phyloP scores from a whole-genome alignment of 2,329 filamentous ascomycete genomes.

The Fusarium dimerum region DNA sequence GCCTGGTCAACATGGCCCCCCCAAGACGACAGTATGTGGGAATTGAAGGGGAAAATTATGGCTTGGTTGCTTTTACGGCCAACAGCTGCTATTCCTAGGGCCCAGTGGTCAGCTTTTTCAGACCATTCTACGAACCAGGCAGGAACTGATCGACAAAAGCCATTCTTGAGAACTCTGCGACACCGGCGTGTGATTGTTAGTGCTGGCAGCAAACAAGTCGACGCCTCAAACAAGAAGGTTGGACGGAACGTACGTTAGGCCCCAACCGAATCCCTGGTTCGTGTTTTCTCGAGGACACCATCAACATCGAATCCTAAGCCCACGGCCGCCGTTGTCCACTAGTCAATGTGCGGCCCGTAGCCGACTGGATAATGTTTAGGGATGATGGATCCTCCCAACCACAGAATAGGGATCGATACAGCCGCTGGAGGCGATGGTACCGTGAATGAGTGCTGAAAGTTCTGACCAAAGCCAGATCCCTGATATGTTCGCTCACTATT shows the following conservation, averaged over 20 bases:
- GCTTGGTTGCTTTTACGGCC: background rate
- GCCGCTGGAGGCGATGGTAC: slow-evolving; percentile 1
- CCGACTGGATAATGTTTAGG: slow-evolving; percentile 9
- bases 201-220: slow-evolving; percentile 7
- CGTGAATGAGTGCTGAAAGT: background rate
- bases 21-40: background rate
- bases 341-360: slow-evolving; percentile 21
- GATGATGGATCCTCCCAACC: background rate
- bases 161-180: slow-evolving; percentile 1
- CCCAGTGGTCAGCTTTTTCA: background rate
- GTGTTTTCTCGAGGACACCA: slow-evolving; percentile 12
- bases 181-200: slow-evolving; percentile 12
- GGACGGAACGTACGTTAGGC: slow-evolving; percentile 4
- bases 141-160: background rate
- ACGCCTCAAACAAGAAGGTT: slow-evolving; percentile 11
- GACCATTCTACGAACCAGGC: background rate
- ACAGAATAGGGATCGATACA: background rate
- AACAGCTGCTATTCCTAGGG: background rate
- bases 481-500: background rate
- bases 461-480: background rate
- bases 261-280: slow-evolving; percentile 9
- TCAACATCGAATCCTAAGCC: slow-evolving; percentile 12
- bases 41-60: background rate
- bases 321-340: slow-evolving; percentile 14
- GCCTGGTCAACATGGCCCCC: background rate